Evolutionary conservation across 192 early-diverging fungal genomes (phyloP), one percentile per base, ranked within the genome.

Genomic region (Umbelopsis ramanniana): DNA sequence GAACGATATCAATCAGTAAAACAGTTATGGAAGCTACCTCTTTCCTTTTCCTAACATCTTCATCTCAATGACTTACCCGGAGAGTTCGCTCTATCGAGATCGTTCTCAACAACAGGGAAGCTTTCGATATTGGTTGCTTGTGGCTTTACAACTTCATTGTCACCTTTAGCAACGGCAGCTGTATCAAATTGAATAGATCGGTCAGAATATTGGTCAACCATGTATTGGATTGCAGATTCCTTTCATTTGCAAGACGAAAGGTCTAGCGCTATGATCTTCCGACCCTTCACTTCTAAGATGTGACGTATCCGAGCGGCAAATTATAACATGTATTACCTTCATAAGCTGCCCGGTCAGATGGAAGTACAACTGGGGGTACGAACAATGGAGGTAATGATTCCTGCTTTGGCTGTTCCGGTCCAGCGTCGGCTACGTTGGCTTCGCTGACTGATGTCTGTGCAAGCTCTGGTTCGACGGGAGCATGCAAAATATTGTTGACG

Each of bases 61-160:
- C 19, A 17, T 29, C 15, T 29, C 29, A 19, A 35, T 35, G 17
- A 37, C 57, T 63, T 63, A 63, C 57, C 57, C 12, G 57, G 57
- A 37, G 57, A 63, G 57, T 35, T 29, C 8, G 29, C 35, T 37
- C 57, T 63, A 37, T 63, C 57, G 37, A 63, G 29, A 19, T 63
- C 57, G 17, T 63, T 63, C 7, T 63, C 57, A 63, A 63, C 57
- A 37, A 63, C 57, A 33, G 57, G 57, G 57, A 63, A 63, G 7
- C 57, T 63, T 63, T 63, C 57, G 7, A 63, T 12, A 26, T 63
- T 63, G 33, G 29, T 37, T 2, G 19, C 1, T 19, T 29, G 29
- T 37, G 57, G 57, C 33, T 35, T 29, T 22, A 37, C 57, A 14
- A 63, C 57, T 35, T 63, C 57, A 63, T 63, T 63, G 26, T 63